Evolutionary conservation across 2,329 filamentous ascomycete species (phyloP), one percentile per base, ranked within the genome.

Genomic region (Bipolaris bicolor): DNA sequence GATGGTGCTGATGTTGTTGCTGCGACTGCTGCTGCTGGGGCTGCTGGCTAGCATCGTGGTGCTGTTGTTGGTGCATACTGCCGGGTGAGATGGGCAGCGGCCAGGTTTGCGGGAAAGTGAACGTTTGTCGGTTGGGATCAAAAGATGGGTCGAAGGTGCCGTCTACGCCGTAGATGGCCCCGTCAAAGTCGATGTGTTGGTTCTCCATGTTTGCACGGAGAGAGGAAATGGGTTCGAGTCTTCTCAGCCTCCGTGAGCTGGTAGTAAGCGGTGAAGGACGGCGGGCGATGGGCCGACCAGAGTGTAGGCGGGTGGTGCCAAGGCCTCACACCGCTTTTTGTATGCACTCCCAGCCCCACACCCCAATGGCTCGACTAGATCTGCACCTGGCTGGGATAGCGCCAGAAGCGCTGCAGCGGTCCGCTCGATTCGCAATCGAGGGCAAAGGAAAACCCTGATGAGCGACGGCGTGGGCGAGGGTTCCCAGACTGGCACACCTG

Each of bases 121-220:
- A 69, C 22, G 64, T 58, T 55, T 69, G 69, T 55, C 70, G 68
- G 65, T 68, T 75, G 45, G 71, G 73, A 64, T 77, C 74, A 69
- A 71, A 77, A 47, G 64, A 65, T 31, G 72, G 64, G 62, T 75
- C 77, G 61, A 78, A 79, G 64, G 70, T 60, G 48, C 63, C 76
- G 67, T 80, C 75, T 48, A 62, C 60, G 51, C 77, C 69, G 58
- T 69, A 70, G 47, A 70, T 62, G 62, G 67, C 55, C 61, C 65
- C 63, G 63, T 79, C 77, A 59, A 77, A 64, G 62, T 73, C 68
- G 63, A 76, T 66, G 68, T 77, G 74, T 55, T 67, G 67, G 69
- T 78, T 73, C 64, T 81, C 79, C 79, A 81, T 81, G 57, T 69
- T 65, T 52, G 60, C 60, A 63, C 63, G 60, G 65, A 60, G 64